phyloP scores from a whole-genome alignment of 73 alveolate species.

The Stentor roeselii region DNA sequence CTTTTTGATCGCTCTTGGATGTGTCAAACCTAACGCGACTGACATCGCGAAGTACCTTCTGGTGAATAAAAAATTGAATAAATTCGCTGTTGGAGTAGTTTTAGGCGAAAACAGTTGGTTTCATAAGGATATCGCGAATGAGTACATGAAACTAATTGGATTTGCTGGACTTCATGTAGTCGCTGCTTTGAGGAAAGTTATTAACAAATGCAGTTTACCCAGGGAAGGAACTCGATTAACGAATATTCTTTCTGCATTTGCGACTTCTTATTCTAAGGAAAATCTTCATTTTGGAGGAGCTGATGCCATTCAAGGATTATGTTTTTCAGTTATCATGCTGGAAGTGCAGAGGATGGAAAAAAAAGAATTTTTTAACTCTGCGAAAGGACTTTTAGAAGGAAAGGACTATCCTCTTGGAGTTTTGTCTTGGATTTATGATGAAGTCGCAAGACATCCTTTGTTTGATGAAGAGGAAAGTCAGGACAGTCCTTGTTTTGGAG shows the following conservation, averaged over 20 bases:
- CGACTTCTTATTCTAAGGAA: background rate
- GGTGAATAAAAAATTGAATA: background rate
- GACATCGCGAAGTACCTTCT: background rate
- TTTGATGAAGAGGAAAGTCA: background rate
- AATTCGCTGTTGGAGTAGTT: background rate
- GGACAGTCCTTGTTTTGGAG: background rate
- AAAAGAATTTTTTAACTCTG: background rate
- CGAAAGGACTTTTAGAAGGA: background rate
- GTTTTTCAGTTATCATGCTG: conserved; percentile 20
- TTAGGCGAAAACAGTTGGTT: background rate
- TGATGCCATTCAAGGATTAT: conserved; percentile 10
- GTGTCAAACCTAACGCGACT: background rate
- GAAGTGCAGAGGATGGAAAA: background rate
- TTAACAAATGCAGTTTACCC: background rate
- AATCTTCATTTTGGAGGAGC: conserved; percentile 21
- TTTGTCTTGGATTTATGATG: conserved; percentile 6
- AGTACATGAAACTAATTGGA: background rate
- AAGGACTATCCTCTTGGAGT: conserved; percentile 3
- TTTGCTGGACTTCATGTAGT: background rate
- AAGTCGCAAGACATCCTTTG: background rate
- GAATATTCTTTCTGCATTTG: background rate
- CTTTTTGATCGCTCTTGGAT: background rate
- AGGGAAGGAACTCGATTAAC: background rate
- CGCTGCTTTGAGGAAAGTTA: conserved; percentile 10
- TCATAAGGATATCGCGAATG: conserved; percentile 11